Percentiles rank a stretch among this genome's conserved stretches.
Conservation (phyloP, 2,329 filamentous ascomycete species). For the Talaromyces sp. region DNA sequence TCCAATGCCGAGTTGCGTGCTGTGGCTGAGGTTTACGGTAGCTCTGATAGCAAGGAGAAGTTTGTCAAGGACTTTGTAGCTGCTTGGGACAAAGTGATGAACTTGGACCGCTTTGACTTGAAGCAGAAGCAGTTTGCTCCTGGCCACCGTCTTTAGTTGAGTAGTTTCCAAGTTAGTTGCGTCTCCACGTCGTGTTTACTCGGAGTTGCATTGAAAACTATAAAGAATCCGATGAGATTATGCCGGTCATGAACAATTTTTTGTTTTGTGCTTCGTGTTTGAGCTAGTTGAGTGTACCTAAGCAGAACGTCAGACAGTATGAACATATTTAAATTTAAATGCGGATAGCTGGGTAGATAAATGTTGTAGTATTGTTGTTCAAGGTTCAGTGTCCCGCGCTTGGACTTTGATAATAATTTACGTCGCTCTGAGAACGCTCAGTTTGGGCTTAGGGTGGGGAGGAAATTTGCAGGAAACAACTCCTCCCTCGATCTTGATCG, state of each 20-base stretch:
- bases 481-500: no score
- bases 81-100: slow-evolving; percentile 73
- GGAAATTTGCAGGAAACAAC: not conserved
- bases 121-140: slow-evolving; percentile 2
- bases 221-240: not conserved
- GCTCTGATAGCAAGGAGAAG: slow-evolving; percentile 57
- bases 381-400: not conserved
- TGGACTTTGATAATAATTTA: not conserved
- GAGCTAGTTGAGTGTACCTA: not conserved
- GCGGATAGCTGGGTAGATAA: no score
- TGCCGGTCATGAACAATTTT: not conserved
- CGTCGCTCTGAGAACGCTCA: not conserved
- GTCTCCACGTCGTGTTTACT: not conserved
- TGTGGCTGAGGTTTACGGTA: slow-evolving; percentile 66
- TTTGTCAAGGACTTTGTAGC: slow-evolving; percentile 69
- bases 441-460: not conserved
- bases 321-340: not conserved
- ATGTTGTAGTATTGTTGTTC: not conserved
- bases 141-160: slow-evolving; percentile 6
- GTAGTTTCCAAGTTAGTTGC: not conserved
- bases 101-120: slow-evolving; percentile 68
- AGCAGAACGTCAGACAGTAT: not conserved
- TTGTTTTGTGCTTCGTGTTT: not conserved
- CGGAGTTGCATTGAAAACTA: not conserved
- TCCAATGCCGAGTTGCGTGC: slow-evolving; percentile 72